phyloP scores from a whole-genome alignment of 305 asterid genomes.

The Fraxinus angustifolia region DNA sequence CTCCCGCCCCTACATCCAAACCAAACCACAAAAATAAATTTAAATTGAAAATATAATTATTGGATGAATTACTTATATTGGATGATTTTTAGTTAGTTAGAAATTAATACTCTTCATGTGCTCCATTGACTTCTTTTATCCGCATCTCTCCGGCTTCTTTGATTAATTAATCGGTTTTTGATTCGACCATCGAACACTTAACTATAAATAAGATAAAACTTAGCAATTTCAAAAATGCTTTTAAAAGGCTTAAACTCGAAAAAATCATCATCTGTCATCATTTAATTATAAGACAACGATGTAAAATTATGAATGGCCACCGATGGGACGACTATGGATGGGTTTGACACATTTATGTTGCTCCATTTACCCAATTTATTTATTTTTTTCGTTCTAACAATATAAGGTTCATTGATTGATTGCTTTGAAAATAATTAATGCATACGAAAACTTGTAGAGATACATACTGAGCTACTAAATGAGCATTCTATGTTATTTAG shows the following conservation, averaged over 20 bases:
- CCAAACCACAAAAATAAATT: not conserved
- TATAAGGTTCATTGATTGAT: too few species aligned
- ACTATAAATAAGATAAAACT: not conserved
- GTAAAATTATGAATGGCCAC: not conserved
- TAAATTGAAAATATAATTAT: not conserved
- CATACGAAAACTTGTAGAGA: not conserved
- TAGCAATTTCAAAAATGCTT: not conserved
- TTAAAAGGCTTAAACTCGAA: not conserved
- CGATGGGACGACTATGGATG: not conserved
- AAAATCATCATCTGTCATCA: not conserved
- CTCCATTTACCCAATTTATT: not conserved
- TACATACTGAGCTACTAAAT: not conserved
- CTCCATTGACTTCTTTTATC: not conserved
- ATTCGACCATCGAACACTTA: not conserved
- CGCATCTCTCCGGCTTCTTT: not conserved
- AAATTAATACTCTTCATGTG: not conserved
- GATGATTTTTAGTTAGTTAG: not conserved
- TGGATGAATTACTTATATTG: not conserved
- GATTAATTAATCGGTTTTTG: not conserved
- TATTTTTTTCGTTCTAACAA: too few species aligned
- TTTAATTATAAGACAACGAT: not conserved
- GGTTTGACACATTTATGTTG: not conserved
- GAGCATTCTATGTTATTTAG: not conserved
- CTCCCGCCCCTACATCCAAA: not conserved
- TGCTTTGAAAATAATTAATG: not conserved